phyloP scores from a whole-genome alignment of 768 basidiomycete species.

The Cytidiella melzeri region DNA sequence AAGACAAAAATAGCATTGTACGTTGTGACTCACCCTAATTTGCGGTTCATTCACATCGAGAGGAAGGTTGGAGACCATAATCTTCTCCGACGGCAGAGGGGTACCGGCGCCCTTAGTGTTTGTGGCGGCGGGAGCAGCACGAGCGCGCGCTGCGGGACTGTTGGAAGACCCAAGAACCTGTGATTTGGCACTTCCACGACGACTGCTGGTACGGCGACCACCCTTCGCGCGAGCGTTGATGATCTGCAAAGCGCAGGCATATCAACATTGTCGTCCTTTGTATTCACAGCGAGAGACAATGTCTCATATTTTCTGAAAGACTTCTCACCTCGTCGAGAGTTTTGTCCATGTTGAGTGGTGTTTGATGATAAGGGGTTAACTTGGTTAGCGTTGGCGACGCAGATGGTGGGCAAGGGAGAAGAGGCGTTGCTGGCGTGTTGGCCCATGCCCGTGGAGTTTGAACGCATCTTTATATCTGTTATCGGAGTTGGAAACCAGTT shows the following conservation, averaged over 20 bases:
- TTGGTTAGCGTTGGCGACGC: constrained; percentile 10
- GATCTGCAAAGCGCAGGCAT: constrained; percentile 38
- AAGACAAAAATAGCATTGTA: not conserved
- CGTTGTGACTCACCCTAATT: constrained; percentile 72
- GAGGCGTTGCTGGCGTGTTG: constrained; percentile 27
- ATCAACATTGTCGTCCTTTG: constrained; percentile 19
- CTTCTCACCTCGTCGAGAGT: constrained; percentile 74
- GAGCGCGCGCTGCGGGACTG: constrained; percentile 47
- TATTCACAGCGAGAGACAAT: too few relatives aligned
- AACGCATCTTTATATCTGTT: constrained; percentile 7
- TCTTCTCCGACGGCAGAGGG: constrained; percentile 67
- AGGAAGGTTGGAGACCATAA: constrained; percentile 94
- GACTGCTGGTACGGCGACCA: constrained; percentile 36
- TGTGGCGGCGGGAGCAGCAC: constrained; percentile 34
- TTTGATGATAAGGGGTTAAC: constrained; percentile 11
- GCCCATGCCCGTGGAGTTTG: constrained; percentile 13
- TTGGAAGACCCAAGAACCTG: constrained; percentile 56
- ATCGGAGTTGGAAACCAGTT: constrained; percentile 37
- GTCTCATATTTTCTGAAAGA: constrained; percentile 13
- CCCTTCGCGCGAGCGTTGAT: constrained; percentile 55
- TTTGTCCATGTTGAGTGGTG: constrained; percentile 57
- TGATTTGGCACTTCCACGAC: constrained; percentile 41
- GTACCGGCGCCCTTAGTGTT: constrained; percentile 33
- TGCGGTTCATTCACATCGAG: constrained; percentile 88
- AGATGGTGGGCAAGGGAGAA: constrained; percentile 14